These are phyloP conservation scores for Senna tora DNA, from an alignment of 306 rosid species.

Conservation along the genomic window DNA sequence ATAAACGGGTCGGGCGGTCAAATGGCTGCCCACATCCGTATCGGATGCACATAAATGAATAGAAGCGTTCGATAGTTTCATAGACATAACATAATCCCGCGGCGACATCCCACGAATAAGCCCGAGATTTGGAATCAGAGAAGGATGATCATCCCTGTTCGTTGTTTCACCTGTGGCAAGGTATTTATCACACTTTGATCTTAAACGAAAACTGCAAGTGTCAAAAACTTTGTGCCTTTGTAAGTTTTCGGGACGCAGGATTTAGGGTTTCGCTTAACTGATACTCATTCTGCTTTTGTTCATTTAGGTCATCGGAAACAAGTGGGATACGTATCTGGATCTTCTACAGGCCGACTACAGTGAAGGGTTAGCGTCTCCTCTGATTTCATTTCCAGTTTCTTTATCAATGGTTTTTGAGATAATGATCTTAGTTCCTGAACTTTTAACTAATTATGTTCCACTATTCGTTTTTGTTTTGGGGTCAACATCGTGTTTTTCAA, in stretches of 20 bases:
- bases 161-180: conserved; percentile 78
- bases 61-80: background rate
- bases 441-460: background rate
- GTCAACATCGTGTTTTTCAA: background rate
- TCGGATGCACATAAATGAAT: too few relatives aligned
- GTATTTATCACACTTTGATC: conserved; percentile 3
- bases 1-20: too few relatives aligned
- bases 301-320: conserved; percentile 76
- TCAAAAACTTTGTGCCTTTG: background rate
- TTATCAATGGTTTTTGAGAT: background rate
- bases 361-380: conserved; percentile 60
- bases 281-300: conserved; percentile 10
- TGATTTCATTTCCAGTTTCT: background rate
- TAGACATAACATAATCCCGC: background rate
- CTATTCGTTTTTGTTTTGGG: background rate
- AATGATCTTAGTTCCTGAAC: background rate
- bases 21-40: too few relatives aligned
- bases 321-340: conserved; percentile 80
- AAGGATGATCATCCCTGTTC: conserved; percentile 69
- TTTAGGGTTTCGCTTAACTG: conserved; percentile 20
- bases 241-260: background rate
- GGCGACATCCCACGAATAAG: background rate
- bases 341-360: conserved; percentile 73
- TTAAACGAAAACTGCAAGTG: background rate
- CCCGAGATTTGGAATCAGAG: background rate